A percentile compares a stretch with the other conserved stretches of the same genome.
phyloP scores from a whole-genome alignment of 2,329 filamentous ascomycete species.

The Apiospora kogelbergensis region DNA sequence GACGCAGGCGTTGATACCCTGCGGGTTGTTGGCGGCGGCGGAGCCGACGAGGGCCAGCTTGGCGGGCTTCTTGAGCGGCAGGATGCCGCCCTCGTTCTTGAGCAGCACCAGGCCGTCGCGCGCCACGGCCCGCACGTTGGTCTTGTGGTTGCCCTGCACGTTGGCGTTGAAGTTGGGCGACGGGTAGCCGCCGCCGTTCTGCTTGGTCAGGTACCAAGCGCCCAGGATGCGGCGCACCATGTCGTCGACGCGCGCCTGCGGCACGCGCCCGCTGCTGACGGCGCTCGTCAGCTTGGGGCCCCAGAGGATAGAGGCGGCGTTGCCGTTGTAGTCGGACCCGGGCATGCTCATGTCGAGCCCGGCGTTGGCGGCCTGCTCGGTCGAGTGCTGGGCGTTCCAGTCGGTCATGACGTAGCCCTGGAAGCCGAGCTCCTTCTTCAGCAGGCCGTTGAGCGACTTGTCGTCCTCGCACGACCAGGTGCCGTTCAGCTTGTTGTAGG shows the following conservation, averaged over 20 bases:
- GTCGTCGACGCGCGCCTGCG: constrained; percentile 62
- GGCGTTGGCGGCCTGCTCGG: constrained; percentile 62
- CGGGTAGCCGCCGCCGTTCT: constrained; percentile 49
- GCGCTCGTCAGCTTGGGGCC: constrained; percentile 52
- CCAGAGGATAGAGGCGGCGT: constrained; percentile 54
- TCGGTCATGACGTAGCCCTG: constrained; percentile 60
- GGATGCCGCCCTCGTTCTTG: constrained; percentile 58
- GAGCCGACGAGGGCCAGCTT: constrained; percentile 63
- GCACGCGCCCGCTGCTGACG: constrained; percentile 57
- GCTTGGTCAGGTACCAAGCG: constrained; percentile 58
- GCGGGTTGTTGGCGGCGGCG: constrained; percentile 59
- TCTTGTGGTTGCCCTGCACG: constrained; percentile 59
- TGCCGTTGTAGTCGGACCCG: constrained; percentile 60
- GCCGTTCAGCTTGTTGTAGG: constrained; percentile 71
- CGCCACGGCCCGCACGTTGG: constrained; percentile 57
- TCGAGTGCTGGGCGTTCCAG: constrained; percentile 77
- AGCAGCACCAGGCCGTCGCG: constrained; percentile 64
- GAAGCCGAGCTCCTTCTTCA: constrained; percentile 77
- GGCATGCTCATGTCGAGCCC: constrained; percentile 85
- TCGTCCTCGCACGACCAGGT: constrained; percentile 68
- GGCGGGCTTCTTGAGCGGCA: constrained; percentile 56
- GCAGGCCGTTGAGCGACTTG: constrained; percentile 56
- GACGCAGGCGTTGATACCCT: constrained; percentile 62
- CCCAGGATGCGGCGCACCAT: constrained; percentile 66
- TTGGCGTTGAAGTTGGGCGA: constrained; percentile 52